These are phyloP conservation scores for Dryas alaskensis DNA, from an alignment of 306 rosid genomes.

Conservation along the genomic window DNA sequence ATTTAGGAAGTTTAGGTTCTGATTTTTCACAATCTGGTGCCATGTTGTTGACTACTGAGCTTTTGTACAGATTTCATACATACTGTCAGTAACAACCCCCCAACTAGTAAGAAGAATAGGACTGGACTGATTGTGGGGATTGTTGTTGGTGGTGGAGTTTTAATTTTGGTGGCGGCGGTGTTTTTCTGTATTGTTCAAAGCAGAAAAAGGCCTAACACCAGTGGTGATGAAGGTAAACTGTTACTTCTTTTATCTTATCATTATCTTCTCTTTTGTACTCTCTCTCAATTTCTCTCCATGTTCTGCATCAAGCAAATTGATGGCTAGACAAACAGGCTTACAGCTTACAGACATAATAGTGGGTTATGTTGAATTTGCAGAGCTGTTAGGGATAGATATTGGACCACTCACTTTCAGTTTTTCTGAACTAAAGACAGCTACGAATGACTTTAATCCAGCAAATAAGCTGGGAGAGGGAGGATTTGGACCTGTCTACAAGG, in stretches of 20 bases:
- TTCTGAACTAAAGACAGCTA: slow-evolving; percentile 58
- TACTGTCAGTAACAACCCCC: slow-evolving; percentile 50
- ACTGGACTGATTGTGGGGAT: slow-evolving; percentile 59
- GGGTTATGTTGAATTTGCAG: slow-evolving; percentile 41
- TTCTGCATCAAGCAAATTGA: neutral
- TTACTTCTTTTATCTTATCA: neutral
- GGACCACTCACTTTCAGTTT: slow-evolving; percentile 67
- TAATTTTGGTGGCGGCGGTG: slow-evolving; percentile 32
- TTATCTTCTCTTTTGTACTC: too few species aligned
- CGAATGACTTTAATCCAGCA: slow-evolving; percentile 51
- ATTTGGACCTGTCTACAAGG: slow-evolving; percentile 84
- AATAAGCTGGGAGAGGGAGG: slow-evolving; percentile 88
- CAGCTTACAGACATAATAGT: neutral
- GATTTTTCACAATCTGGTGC: slow-evolving; percentile 3
- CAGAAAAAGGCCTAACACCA: slow-evolving; percentile 35
- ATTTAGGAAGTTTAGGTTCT: slow-evolving; percentile 11
- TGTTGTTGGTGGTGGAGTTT: slow-evolving; percentile 54
- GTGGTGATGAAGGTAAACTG: slow-evolving; percentile 50
- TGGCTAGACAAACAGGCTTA: neutral
- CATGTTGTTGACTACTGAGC: slow-evolving; percentile 19
- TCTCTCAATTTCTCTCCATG: too few species aligned
- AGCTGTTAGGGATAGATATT: slow-evolving; percentile 59
- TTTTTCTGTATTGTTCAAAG: slow-evolving; percentile 36
- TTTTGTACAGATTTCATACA: slow-evolving; percentile 57
- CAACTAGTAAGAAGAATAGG: slow-evolving; percentile 39